Evolutionary conservation across 1,284 basidiomycete species (phyloP).

Genomic region (Marasmius fiardii): DNA sequence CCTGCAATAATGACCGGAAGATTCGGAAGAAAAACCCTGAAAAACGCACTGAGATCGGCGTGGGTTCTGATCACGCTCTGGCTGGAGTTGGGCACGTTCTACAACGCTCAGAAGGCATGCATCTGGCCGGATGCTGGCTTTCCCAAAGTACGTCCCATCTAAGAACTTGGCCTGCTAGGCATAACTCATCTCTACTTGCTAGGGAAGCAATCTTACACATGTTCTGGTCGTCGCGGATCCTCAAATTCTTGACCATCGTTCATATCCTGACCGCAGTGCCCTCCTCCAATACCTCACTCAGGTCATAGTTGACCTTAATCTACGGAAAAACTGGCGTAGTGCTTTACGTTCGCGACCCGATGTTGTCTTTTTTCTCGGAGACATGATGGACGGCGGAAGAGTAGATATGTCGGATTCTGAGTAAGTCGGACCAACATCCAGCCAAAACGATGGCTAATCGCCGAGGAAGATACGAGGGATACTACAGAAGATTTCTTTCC

Average conservation of each 20-base stretch:
- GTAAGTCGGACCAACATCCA: conserved; percentile 42
- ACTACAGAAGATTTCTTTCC: conserved; percentile 61
- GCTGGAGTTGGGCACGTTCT: conserved; percentile 70
- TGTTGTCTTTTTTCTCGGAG: conserved; percentile 79
- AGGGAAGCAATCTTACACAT: conserved; percentile 42
- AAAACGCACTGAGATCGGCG: conserved; percentile 38
- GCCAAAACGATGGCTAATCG: not conserved
- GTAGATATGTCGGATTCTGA: conserved; percentile 59
- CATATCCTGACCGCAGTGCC: conserved; percentile 50
- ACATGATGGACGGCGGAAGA: conserved; percentile 84
- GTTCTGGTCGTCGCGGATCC: conserved; percentile 82
- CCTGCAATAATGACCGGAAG: conserved; percentile 6
- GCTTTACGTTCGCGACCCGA: conserved; percentile 63
- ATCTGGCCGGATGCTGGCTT: conserved; percentile 52
- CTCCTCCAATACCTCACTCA: conserved; percentile 51
- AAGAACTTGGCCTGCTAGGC: not conserved
- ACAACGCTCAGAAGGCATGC: conserved; percentile 43
- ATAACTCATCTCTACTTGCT: not conserved
- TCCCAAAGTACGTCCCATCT: conserved; percentile 23
- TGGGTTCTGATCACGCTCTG: conserved; percentile 62
- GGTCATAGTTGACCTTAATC: conserved; percentile 65
- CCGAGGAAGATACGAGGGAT: conserved; percentile 58
- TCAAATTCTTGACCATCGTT: conserved; percentile 69
- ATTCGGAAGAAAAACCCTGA: conserved; percentile 17
- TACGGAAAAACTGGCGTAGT: conserved; percentile 81